A percentile compares a stretch with the other conserved stretches of the same genome.
These are phyloP conservation scores for Microdochium trichocladiopsis DNA, from an alignment of 2,329 filamentous ascomycete genomes.

Conservation along the genomic window DNA sequence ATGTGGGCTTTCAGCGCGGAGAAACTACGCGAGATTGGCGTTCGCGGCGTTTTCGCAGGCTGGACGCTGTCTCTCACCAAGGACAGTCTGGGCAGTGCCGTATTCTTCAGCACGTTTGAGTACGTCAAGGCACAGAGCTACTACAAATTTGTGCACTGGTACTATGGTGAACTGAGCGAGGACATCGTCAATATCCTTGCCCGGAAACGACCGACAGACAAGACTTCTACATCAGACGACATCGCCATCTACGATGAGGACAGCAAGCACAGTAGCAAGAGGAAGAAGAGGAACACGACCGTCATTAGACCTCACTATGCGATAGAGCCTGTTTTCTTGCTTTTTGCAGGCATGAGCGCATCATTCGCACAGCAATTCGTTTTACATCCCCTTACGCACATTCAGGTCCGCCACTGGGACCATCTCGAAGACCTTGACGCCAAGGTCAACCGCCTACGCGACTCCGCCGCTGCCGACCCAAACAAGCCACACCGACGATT, in stretches of 20 bases:
- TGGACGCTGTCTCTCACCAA: constrained; percentile 64
- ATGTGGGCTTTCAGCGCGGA: constrained; percentile 67
- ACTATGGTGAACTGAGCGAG: constrained; percentile 54
- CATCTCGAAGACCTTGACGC: constrained; percentile 66
- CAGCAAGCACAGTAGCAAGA: constrained; percentile 5
- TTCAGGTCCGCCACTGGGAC: constrained; percentile 68
- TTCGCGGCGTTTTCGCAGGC: constrained; percentile 66
- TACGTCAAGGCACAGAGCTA: constrained; percentile 69
- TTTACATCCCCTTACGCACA: constrained; percentile 62
- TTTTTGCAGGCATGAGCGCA: constrained; percentile 61
- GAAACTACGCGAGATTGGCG: constrained; percentile 64
- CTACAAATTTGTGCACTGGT: constrained; percentile 64
- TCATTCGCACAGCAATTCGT: constrained; percentile 62
- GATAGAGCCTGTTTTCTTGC: constrained; percentile 65
- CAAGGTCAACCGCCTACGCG: constrained; percentile 39
- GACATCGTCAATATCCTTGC: constrained; percentile 44
- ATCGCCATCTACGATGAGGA: constrained; percentile 6
- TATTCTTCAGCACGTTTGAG: constrained; percentile 73
- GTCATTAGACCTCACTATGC: constrained; percentile 69
- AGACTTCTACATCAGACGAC: constrained; percentile 1
- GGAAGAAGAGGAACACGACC: constrained; percentile 19
- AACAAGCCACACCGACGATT: constrained; percentile 29
- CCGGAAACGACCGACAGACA: constrained; percentile 30
- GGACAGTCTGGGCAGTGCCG: constrained; percentile 60
- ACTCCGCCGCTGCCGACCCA: constrained; percentile 19